Evolutionary conservation across 2,329 filamentous ascomycete genomes (phyloP), one percentile per base, ranked within the genome.

Genomic region (Colletotrichum australisinense): DNA sequence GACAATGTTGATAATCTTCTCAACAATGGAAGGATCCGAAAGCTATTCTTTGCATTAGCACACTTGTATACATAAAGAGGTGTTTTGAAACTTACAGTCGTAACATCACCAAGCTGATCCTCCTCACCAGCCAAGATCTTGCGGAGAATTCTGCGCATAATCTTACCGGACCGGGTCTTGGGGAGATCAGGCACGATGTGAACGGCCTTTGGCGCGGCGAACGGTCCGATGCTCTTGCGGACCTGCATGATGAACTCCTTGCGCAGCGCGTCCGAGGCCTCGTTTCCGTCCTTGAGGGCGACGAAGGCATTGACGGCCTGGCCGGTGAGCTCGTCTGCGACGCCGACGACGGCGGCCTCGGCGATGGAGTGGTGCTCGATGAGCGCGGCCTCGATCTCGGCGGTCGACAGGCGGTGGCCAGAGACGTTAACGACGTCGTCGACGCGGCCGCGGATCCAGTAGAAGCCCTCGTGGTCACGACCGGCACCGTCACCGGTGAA

Each of bases 341-440:
- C 93, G 81, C 97, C 97, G 65, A 99, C 97, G 2, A 98, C 97
- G 28, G 97, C 97, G 3, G 97, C 95, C 86, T 99, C 97, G 69
- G 95, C 97, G 73, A 99, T 94, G 19, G 93, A 87, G 79, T 92
- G 89, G 83, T 98, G 95, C 88, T 98, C 96, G 77, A 99, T 93
- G 62, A 99, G 91, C 22, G 97, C 97, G 32, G 97, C 97, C 86
- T 99, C 97, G 76, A 99, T 99, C 84, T 99, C 97, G 46, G 97
- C 96, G 11, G 97, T 99, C 19, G 96, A 98, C 75, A 99, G 89
- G 83, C 97, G 93, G 85, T 99, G 97, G 32, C 97, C 97, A 78
- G 94, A 97, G 75, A 99, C 97, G 84, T 99, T 99, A 83, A 99
- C 96, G 56, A 99, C 97, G 80, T 99, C 97, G 81, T 99, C 97